Evolutionary conservation across 2,329 filamentous ascomycete genomes (phyloP).

Genomic region (Orbilia oligospora): DNA sequence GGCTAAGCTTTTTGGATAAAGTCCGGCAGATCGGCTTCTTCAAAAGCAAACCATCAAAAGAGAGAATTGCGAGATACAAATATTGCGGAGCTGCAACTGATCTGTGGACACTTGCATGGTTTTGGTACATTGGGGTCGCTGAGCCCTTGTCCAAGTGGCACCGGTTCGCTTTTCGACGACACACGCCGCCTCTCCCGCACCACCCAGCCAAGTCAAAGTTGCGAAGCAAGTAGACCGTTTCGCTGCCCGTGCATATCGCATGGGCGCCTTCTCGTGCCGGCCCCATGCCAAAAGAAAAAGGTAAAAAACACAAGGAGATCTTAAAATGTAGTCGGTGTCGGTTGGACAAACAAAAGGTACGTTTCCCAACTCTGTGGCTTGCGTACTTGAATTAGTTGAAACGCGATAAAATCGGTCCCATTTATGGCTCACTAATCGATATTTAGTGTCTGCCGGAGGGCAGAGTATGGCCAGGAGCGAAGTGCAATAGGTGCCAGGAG

Average conservation of each 20-base stretch:
- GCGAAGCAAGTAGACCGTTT: conserved; percentile 52
- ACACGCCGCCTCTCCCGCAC: conserved; percentile 28
- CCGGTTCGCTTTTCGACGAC: conserved; percentile 53
- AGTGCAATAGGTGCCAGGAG: conserved; percentile 61
- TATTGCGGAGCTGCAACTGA: conserved; percentile 53
- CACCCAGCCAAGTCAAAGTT: conserved; percentile 36
- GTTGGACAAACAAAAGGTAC: conserved; percentile 60
- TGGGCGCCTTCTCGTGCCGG: conserved; percentile 47
- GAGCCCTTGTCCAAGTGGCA: conserved; percentile 59
- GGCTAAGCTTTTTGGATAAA: conserved; percentile 58
- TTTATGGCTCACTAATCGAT: conserved; percentile 39
- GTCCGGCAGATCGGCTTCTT: conserved; percentile 49
- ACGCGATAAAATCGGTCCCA: conserved; percentile 25
- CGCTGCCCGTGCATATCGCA: conserved; percentile 54
- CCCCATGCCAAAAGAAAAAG: conserved; percentile 61
- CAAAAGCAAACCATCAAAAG: conserved; percentile 44
- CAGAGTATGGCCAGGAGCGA: conserved; percentile 59
- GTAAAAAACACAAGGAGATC: conserved; percentile 61
- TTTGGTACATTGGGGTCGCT: conserved; percentile 57
- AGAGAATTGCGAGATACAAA: conserved; percentile 58
- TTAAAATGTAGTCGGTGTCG: conserved; percentile 60
- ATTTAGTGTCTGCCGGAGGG: conserved; percentile 59
- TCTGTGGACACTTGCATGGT: conserved; percentile 57
- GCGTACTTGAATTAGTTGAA: conserved; percentile 26
- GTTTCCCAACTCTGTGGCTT: conserved; percentile 40